Percentiles rank a stretch among this genome's conserved stretches.
These are phyloP conservation scores for Russula virescens DNA, from an alignment of 768 basidiomycete species.

Conservation along the genomic window DNA sequence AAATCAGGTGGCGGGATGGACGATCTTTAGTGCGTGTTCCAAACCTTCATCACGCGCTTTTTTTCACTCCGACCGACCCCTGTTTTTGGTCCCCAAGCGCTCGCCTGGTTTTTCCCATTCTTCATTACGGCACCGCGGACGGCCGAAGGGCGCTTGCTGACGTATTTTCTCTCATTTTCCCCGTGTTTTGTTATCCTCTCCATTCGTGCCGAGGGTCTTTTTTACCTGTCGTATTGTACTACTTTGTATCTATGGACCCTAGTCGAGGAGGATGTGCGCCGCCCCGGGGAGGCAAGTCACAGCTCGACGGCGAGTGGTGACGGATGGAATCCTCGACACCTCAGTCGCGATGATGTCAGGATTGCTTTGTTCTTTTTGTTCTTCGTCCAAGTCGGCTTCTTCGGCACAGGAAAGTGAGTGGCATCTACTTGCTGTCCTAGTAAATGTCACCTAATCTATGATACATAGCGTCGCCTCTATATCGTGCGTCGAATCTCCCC, in stretches of 20 bases:
- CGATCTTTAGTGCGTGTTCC: slow-evolving; percentile 48
- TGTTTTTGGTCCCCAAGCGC: slow-evolving; percentile 33
- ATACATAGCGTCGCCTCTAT: slow-evolving; percentile 26
- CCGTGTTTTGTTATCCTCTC: slow-evolving; percentile 76
- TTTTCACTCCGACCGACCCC: not conserved
- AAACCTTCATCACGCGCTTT: not conserved
- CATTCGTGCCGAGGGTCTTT: slow-evolving; percentile 76
- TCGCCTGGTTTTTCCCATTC: slow-evolving; percentile 46
- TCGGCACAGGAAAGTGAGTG: slow-evolving; percentile 77
- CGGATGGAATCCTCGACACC: slow-evolving; percentile 23
- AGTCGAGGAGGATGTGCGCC: slow-evolving; percentile 43
- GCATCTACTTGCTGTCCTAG: not conserved
- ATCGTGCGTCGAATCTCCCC: slow-evolving; percentile 10
- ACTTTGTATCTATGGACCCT: slow-evolving; percentile 64
- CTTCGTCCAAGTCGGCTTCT: slow-evolving; percentile 83
- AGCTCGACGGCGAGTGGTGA: not conserved
- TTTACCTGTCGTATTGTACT: slow-evolving; percentile 63
- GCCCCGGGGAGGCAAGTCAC: slow-evolving; percentile 1
- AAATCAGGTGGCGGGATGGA: slow-evolving; percentile 64
- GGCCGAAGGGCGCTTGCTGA: slow-evolving; percentile 47
- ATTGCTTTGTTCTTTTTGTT: slow-evolving; percentile 79
- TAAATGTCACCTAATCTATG: not conserved
- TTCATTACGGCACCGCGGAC: slow-evolving; percentile 43
- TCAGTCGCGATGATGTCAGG: slow-evolving; percentile 51
- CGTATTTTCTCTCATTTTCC: slow-evolving; percentile 65